These are phyloP conservation scores for Eimeria falciformis DNA, from an alignment of 169 alveolate species.

Conservation along the genomic window DNA sequence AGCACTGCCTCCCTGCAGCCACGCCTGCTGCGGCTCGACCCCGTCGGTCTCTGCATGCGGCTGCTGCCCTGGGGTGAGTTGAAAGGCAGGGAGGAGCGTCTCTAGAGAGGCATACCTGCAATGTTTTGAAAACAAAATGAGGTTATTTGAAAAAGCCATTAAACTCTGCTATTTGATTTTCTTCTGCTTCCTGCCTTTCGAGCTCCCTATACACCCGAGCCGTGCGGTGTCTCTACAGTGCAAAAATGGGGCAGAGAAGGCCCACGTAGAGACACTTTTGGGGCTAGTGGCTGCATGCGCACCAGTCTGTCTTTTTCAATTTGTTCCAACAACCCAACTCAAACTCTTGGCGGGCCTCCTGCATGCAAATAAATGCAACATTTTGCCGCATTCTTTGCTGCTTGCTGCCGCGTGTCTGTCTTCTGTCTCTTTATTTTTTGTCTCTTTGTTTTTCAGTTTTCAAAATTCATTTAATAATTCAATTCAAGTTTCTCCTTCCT, in stretches of 20 bases:
- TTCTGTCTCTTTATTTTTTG: background rate
- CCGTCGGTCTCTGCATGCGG: background rate
- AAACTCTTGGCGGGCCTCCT: conserved; percentile 8
- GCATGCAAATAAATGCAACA: background rate
- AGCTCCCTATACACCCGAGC: too few relatives aligned
- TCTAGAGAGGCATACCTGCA: conserved; percentile 60
- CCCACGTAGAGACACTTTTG: background rate
- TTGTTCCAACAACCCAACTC: conserved; percentile 22
- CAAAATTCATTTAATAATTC: too few relatives aligned
- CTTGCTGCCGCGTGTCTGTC: background rate
- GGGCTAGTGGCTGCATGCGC: background rate
- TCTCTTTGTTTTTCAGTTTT: background rate
- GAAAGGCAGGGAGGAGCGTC: conserved; percentile 10
- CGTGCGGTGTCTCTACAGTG: too few relatives aligned
- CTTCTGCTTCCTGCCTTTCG: too few relatives aligned
- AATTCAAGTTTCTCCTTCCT: background rate
- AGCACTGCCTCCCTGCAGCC: background rate
- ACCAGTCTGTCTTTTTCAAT: conserved; percentile 15
- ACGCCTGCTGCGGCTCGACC: background rate
- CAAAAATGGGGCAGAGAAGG: background rate
- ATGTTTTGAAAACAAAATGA: too few relatives aligned
- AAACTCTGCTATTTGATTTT: too few relatives aligned
- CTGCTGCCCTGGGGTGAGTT: background rate
- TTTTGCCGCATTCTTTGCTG: background rate
- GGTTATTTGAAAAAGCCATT: too few relatives aligned